Evolutionary conservation across 345 rosid species (phyloP).

Genomic region (Arabidopsis thaliana): TAIR10.1 NC_003074.8:2032501-2033000

Average conservation of each 20-base stretch:
- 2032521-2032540: constrained; percentile 69
- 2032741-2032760: neutral
- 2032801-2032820: constrained; percentile 53
- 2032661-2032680: constrained; percentile 58
- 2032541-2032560: constrained; percentile 66
- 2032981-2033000: constrained; percentile 81
- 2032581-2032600: constrained; percentile 92
- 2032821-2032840: constrained; percentile 90
- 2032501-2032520: constrained; percentile 62
- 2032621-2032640: constrained; percentile 82
- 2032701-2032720: constrained; percentile 79
- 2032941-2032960: constrained; percentile 52
- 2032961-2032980: constrained; percentile 86
- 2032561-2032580: constrained; percentile 84
- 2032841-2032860: constrained; percentile 75
- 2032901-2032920: constrained; percentile 79
- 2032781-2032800: constrained; percentile 12
- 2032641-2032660: constrained; percentile 52
- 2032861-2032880: constrained; percentile 66
- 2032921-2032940: constrained; percentile 58
- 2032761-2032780: constrained; percentile 5
- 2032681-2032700: constrained; percentile 78
- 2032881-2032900: constrained; percentile 48
- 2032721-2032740: constrained; percentile 65
- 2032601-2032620: constrained; percentile 76